Evolutionary conservation across 805 yeast genomes (phyloP).

Genomic region (Ogataea trehalophila): DNA sequence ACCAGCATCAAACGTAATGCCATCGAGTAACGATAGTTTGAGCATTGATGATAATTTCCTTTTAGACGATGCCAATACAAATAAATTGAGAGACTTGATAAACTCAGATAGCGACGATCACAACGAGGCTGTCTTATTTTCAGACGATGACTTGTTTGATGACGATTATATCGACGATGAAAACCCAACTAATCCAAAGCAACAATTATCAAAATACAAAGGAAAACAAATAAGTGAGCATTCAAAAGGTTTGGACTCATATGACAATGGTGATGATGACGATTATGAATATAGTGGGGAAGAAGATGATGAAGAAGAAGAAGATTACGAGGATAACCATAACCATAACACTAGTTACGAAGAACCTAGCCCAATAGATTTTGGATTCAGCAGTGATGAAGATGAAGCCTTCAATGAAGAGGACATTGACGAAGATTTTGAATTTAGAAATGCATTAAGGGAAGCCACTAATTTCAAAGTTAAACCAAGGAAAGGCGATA

Average conservation of each 20-base stretch:
- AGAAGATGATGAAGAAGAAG: slow-evolving; percentile 14
- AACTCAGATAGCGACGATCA: slow-evolving; percentile 27
- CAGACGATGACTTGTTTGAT: slow-evolving; percentile 12
- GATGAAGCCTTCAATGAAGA: slow-evolving; percentile 26
- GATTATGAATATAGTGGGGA: slow-evolving; percentile 13
- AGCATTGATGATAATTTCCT: slow-evolving; percentile 19
- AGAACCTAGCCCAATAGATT: slow-evolving; percentile 18
- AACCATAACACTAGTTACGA: slow-evolving; percentile 22
- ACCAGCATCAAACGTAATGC: not conserved
- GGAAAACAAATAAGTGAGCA: too few species aligned
- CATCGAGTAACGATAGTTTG: slow-evolving; percentile 4
- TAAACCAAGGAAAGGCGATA: slow-evolving; percentile 34
- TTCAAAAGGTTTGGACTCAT: too few species aligned
- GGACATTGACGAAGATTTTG: slow-evolving; percentile 39
- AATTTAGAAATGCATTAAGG: slow-evolving; percentile 58
- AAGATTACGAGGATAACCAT: slow-evolving; percentile 24
- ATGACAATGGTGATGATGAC: slow-evolving; percentile 20
- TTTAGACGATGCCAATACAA: slow-evolving; percentile 22
- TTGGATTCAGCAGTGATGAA: slow-evolving; percentile 30
- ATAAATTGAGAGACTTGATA: slow-evolving; percentile 23
- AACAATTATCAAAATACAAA: too few species aligned
- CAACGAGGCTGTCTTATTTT: slow-evolving; percentile 32
- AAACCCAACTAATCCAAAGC: not conserved
- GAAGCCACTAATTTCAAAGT: slow-evolving; percentile 62
- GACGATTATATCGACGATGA: slow-evolving; percentile 10